Evolutionary conservation across 2,329 filamentous ascomycete genomes (phyloP).

Genomic region (Fusarium caatingaense): DNA sequence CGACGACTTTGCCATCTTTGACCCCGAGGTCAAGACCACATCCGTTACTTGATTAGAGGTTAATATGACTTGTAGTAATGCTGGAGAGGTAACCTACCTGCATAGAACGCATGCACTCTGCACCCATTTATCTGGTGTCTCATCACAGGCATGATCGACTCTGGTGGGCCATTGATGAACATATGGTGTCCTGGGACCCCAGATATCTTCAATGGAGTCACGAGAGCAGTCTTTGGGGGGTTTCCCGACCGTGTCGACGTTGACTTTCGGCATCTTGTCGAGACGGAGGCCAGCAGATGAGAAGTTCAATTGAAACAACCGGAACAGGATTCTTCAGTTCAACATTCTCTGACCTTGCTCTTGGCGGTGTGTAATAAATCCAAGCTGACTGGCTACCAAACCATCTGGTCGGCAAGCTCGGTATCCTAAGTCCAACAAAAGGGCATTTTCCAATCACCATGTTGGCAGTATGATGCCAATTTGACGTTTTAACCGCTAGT

Average conservation of each 20-base stretch:
- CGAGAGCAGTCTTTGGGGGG: not conserved
- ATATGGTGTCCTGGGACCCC: not conserved
- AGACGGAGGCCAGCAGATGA: too few relatives aligned
- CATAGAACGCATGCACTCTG: constrained; percentile 1
- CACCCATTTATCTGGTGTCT: not conserved
- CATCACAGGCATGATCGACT: constrained; percentile 1
- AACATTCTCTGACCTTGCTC: not conserved
- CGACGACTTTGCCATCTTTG: not conserved
- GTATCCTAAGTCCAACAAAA: not conserved
- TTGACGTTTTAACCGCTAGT: not conserved
- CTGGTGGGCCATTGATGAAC: constrained; percentile 4
- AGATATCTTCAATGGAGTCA: not conserved
- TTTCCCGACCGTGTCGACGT: too few relatives aligned
- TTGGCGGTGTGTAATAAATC: not conserved
- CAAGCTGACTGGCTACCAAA: not conserved
- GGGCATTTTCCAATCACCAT: not conserved
- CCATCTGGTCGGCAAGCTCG: not conserved
- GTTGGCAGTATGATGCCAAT: not conserved
- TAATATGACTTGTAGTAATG: too few relatives aligned
- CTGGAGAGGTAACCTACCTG: not conserved
- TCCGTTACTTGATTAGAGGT: not conserved
- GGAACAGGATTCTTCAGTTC: too few relatives aligned
- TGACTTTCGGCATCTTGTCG: too few relatives aligned
- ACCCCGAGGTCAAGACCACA: not conserved
- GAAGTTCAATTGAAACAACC: too few relatives aligned